Evolutionary conservation across 1,284 basidiomycete species (phyloP).

Genomic region (Ganoderma lingzhi): DNA sequence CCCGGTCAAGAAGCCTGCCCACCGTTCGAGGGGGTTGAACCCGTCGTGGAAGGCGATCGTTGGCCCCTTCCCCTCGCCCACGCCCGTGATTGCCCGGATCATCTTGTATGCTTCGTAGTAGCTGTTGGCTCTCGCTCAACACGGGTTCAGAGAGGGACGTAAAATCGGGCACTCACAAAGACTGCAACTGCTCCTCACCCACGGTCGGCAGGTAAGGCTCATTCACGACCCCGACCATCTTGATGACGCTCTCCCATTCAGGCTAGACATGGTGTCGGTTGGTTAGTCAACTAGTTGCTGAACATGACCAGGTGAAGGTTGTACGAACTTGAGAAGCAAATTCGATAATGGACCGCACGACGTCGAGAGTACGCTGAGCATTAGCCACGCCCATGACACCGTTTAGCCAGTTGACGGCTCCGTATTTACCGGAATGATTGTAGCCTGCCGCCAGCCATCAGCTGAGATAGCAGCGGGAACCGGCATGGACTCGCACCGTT

Average conservation of each 20-base stretch:
- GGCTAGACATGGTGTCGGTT: conserved; percentile 42
- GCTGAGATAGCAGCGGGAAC: background rate
- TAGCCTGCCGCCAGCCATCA: conserved; percentile 43
- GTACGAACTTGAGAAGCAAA: conserved; percentile 60
- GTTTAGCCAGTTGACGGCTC: conserved; percentile 63
- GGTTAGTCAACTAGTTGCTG: background rate
- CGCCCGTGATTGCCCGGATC: conserved; percentile 64
- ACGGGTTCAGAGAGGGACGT: background rate
- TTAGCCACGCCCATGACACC: conserved; percentile 72
- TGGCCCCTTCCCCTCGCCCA: conserved; percentile 63
- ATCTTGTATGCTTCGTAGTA: conserved; percentile 66
- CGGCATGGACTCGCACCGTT: conserved; percentile 56
- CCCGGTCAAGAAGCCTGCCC: conserved; percentile 60
- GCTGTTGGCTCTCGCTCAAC: conserved; percentile 45
- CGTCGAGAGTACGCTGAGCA: conserved; percentile 63
- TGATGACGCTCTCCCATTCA: conserved; percentile 59
- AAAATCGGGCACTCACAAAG: conserved; percentile 42
- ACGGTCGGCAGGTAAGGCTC: conserved; percentile 50
- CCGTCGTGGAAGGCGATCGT: conserved; percentile 63
- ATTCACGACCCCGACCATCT: conserved; percentile 54
- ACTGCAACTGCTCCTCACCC: conserved; percentile 45
- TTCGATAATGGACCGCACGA: conserved; percentile 64
- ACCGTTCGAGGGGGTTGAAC: conserved; percentile 44
- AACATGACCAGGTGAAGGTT: too few species aligned
- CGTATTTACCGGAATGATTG: conserved; percentile 59